Conservation (phyloP, 768 basidiomycete species). For the Auriscalpium orientale region DNA sequence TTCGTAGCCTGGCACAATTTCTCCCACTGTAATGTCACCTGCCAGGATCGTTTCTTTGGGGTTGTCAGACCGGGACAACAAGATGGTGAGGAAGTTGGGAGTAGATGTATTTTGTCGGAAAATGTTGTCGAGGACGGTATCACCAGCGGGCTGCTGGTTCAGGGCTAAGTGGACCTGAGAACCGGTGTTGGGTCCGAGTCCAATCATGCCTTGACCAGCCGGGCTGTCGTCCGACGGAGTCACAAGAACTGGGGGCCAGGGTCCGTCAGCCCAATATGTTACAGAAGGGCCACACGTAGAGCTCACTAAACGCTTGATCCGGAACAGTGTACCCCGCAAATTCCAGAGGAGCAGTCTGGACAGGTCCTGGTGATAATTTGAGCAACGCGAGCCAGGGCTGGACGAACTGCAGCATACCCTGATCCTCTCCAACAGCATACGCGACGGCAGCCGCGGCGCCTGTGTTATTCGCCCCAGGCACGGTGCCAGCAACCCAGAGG, state of each 20-base stretch:
- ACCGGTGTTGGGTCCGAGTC: constrained; percentile 56
- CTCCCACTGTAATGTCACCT: constrained; percentile 64
- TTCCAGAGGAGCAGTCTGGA: constrained; percentile 36
- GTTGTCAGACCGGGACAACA: constrained; percentile 54
- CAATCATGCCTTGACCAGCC: constrained; percentile 35
- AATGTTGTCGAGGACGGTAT: constrained; percentile 54
- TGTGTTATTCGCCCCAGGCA: constrained; percentile 32
- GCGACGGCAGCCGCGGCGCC: constrained; percentile 32
- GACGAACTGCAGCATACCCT: constrained; percentile 29
- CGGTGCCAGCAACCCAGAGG: constrained; percentile 46
- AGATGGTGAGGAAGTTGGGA: constrained; percentile 55
- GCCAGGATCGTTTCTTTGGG: constrained; percentile 39
- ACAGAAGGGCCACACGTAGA: background rate
- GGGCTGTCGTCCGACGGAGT: constrained; percentile 23
- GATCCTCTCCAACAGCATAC: constrained; percentile 48
- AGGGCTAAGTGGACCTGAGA: constrained; percentile 37
- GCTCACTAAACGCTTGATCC: constrained; percentile 43
- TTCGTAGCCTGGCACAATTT: constrained; percentile 42
- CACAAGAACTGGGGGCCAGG: constrained; percentile 34
- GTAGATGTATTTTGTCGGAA: constrained; percentile 52
- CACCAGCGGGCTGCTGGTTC: constrained; percentile 29
- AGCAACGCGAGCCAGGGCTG: background rate
- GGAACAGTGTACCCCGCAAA: constrained; percentile 37
- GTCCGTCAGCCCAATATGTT: constrained; percentile 2
- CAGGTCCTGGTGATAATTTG: constrained; percentile 26